Evolutionary conservation across 148 eudicot genomes (phyloP), one percentile per base, ranked within the genome.

Genomic region (Dysphania ambrosioides): DNA sequence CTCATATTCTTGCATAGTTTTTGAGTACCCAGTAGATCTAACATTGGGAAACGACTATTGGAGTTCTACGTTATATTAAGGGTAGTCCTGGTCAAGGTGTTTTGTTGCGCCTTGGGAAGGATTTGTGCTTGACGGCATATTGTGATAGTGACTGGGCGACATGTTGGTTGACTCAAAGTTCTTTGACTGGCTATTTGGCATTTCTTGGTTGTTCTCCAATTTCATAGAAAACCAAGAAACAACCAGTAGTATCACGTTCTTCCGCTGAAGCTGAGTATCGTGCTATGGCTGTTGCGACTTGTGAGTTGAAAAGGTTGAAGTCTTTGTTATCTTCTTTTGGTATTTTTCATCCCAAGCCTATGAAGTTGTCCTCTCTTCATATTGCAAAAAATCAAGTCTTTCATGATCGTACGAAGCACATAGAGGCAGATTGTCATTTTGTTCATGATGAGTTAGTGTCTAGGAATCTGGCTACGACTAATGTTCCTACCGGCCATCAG

Each of bases 141-240:
- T 64, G 68, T 34, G 68, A 64, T 16, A 30, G 38, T 32, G 68
- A 64, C 16, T 64, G 68, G 40, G 68, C 40, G 41, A 3, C 60
- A 5, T 70, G 60, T 47, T 61, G 60, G 1, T 1, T 51, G 3
- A 47, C 40, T 2, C 60, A 61, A 0, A 12, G 73, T 3, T 70
- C 73, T 27, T 6, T 70, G 23, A 30, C 40, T 49, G 73, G 73
- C 13, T 70, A 53, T 30, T 4, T 70, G 12, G 41, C 30, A 0
- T 30, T 70, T 5, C 16, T 51, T 16, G 73, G 59, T 3, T 3
- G 13, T 29, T 47, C 23, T 11, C 59, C 26, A 6, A 7, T 70
- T 2, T 70, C 73, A 0, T 51, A 61, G 32, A 64, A 64, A 41
- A 47, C 73, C 5, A n/a, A n/a, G n/a, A n/a, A n/a, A n/a, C n/a